These are phyloP conservation scores for Cutaneotrichosporon sp. DNA, from an alignment of 1,284 basidiomycete genomes.

Conservation along the genomic window DNA sequence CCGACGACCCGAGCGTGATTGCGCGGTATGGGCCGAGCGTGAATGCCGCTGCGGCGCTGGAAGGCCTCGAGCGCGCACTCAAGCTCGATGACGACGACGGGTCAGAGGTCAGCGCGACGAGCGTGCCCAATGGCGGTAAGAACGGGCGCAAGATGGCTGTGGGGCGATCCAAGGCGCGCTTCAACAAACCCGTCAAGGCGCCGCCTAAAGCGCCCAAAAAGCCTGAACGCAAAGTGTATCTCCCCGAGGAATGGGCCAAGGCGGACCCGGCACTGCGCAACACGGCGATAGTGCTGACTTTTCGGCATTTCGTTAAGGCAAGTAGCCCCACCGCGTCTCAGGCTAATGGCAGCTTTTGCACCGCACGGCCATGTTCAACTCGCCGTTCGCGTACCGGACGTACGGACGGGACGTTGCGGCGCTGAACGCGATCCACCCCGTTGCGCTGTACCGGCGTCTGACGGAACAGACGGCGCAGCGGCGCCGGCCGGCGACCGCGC, in stretches of 20 bases:
- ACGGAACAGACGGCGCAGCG: constrained; percentile 37
- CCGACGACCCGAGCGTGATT: constrained; percentile 41
- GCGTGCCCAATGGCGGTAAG: constrained; percentile 19
- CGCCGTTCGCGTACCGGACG: constrained; percentile 43
- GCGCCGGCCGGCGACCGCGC: constrained; percentile 13
- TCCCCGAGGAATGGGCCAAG: constrained; percentile 44
- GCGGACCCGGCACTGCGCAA: constrained; percentile 40
- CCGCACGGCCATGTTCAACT: constrained; percentile 37
- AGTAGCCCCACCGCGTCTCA: constrained; percentile 1
- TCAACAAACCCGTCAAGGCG: constrained; percentile 21
- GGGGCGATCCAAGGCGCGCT: constrained; percentile 16
- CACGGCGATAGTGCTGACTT: constrained; percentile 46
- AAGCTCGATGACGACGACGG: constrained; percentile 22
- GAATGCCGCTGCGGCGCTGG: constrained; percentile 35
- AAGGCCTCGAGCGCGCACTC: constrained; percentile 30
- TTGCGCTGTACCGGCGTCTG: constrained; percentile 45
- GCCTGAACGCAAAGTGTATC: constrained; percentile 24
- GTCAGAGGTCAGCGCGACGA: background rate
- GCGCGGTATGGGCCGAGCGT: constrained; percentile 39
- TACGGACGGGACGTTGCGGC: constrained; percentile 42
- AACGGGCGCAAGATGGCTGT: constrained; percentile 17
- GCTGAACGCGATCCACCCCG: constrained; percentile 40
- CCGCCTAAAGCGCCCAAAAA: constrained; percentile 15
- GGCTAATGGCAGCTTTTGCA: constrained; percentile 37
- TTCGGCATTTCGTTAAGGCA: constrained; percentile 48